These are phyloP conservation scores for Suhomyces emberorum DNA, from an alignment of 805 yeast species.

Conservation along the genomic window DNA sequence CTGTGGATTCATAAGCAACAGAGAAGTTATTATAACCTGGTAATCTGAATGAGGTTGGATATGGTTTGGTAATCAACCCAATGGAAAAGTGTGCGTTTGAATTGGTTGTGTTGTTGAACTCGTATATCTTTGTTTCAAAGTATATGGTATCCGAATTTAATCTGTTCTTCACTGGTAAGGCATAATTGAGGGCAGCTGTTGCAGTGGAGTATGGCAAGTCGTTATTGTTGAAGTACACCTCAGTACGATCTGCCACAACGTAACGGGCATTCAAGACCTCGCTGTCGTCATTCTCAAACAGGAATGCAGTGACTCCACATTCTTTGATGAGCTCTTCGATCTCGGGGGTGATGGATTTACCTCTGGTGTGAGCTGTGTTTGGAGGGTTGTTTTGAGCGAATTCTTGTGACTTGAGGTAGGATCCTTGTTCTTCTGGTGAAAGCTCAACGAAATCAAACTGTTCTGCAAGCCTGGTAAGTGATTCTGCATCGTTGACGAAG, in stretches of 20 bases:
- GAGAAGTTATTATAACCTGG: conserved; percentile 75
- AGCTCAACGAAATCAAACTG: conserved; percentile 34
- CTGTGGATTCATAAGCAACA: conserved; percentile 70
- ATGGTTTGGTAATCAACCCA: conserved; percentile 70
- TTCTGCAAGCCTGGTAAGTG: conserved; percentile 31
- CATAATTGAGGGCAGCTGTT: conserved; percentile 37
- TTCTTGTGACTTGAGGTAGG: conserved; percentile 35
- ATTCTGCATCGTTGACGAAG: conserved; percentile 40
- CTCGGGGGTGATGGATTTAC: conserved; percentile 28
- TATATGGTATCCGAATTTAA: conserved; percentile 46
- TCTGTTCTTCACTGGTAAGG: conserved; percentile 37
- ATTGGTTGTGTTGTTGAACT: conserved; percentile 17
- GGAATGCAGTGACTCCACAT: conserved; percentile 38
- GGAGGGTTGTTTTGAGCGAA: conserved; percentile 32
- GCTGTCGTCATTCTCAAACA: conserved; percentile 33
- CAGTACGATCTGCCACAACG: conserved; percentile 39
- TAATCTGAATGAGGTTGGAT: conserved; percentile 61
- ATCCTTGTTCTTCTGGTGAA: conserved; percentile 40
- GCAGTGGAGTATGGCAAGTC: conserved; percentile 39
- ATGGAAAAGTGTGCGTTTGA: conserved; percentile 54
- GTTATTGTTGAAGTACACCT: conserved; percentile 33
- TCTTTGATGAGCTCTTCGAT: conserved; percentile 19
- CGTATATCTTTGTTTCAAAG: conserved; percentile 53
- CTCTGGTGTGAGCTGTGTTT: conserved; percentile 27
- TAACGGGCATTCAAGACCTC: conserved; percentile 30